Evolutionary conservation across 2,329 filamentous ascomycete species (phyloP).

Genomic region (Colletotrichum higginsianum): DNA sequence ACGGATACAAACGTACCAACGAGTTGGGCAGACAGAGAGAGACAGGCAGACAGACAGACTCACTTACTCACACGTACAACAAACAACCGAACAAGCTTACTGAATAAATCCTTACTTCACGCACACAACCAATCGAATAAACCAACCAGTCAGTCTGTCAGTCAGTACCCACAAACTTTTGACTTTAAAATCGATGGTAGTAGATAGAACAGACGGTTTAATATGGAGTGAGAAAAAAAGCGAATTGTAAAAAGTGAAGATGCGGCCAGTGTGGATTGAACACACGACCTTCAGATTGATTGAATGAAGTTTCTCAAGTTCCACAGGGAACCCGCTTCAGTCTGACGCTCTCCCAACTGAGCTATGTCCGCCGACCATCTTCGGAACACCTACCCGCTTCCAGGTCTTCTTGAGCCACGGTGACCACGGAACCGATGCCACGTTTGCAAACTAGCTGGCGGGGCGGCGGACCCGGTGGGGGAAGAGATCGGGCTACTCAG

Average conservation of each 20-base stretch:
- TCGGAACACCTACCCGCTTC: fast-evolving
- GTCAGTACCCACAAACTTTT: no score
- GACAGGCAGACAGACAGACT: no score
- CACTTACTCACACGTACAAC: no score
- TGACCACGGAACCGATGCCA: not conserved
- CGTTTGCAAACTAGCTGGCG: not conserved
- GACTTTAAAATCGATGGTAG: no score
- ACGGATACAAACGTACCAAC: no score
- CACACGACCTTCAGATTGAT: slow-evolving; percentile 33
- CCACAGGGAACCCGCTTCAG: slow-evolving; percentile 15
- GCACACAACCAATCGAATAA: no score
- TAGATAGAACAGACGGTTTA: no score
- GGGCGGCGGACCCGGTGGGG: slow-evolving; percentile 1
- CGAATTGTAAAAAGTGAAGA: not conserved
- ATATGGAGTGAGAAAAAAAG: not conserved
- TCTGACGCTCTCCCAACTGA: slow-evolving; percentile 33
- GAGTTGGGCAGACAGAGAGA: no score
- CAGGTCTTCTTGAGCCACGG: not conserved
- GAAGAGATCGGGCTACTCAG: not conserved
- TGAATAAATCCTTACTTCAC: no score
- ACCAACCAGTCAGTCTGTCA: no score
- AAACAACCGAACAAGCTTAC: no score
- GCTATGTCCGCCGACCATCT: slow-evolving; percentile 27
- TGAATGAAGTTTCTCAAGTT: slow-evolving; percentile 13
- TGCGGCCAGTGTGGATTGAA: slow-evolving; percentile 31